Percentiles rank a stretch among this genome's conserved stretches.
Conservation (phyloP, 208 protist genomes). For the Sergeia podlipaevii region DNA sequence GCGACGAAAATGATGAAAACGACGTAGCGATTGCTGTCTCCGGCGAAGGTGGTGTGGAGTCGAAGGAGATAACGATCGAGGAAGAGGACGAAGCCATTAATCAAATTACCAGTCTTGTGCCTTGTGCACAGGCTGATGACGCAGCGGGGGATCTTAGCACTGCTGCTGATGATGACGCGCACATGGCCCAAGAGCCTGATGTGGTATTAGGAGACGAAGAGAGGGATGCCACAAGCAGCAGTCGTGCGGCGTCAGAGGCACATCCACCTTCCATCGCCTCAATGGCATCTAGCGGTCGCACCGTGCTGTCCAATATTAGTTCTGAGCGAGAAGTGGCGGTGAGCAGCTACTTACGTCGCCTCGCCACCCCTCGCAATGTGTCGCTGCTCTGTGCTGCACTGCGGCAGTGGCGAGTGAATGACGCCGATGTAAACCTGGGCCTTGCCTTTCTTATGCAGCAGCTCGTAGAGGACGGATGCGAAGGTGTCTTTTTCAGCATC, state of each 20-base stretch:
- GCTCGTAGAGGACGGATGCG: slow-evolving; percentile 46
- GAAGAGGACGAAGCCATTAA: neutral
- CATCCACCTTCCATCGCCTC: slow-evolving; percentile 17
- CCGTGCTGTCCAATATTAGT: slow-evolving; percentile 41
- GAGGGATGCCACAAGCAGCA: too few species aligned
- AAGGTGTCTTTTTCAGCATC: slow-evolving; percentile 66
- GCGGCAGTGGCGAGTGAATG: slow-evolving; percentile 73
- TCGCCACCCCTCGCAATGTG: slow-evolving; percentile 63
- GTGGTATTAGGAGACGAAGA: too few species aligned
- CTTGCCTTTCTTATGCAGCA: slow-evolving; percentile 69
- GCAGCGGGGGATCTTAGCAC: neutral
- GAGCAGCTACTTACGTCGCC: slow-evolving; percentile 60
- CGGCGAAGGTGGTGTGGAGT: neutral
- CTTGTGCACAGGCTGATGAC: neutral
- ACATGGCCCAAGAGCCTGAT: neutral
- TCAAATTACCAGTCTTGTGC: neutral
- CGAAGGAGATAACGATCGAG: slow-evolving; percentile 6
- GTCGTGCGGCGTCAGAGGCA: slow-evolving; percentile 16
- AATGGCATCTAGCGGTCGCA: slow-evolving; percentile 25
- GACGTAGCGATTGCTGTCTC: neutral
- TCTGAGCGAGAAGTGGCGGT: slow-evolving; percentile 74
- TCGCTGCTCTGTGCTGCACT: slow-evolving; percentile 62
- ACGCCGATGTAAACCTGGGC: slow-evolving; percentile 74
- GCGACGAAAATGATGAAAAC: slow-evolving; percentile 3
- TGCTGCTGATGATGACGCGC: neutral